These are phyloP conservation scores for Cystoderma amianthinum DNA, from an alignment of 768 basidiomycete genomes.

Conservation along the genomic window DNA sequence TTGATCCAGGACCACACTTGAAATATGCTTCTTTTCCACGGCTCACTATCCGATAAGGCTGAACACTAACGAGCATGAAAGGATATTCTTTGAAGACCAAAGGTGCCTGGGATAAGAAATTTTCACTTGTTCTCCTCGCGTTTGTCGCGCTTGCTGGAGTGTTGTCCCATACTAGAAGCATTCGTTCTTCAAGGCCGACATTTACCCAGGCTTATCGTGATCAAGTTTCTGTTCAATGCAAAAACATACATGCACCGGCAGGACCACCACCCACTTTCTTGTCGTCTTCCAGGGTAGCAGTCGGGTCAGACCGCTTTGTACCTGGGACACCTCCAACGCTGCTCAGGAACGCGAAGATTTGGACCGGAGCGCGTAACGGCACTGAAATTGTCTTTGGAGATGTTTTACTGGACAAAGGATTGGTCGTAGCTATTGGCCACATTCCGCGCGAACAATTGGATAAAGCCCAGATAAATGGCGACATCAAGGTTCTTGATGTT, in stretches of 20 bases:
- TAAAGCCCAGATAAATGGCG: conserved; percentile 5
- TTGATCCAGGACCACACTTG: too few relatives aligned
- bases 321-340: conserved; percentile 45
- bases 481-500: conserved; percentile 40
- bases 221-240: conserved; percentile 7
- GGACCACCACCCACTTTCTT: conserved; percentile 16
- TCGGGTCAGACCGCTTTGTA: conserved; percentile 47
- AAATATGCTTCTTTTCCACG: too few relatives aligned
- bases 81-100: too few relatives aligned
- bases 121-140: not conserved
- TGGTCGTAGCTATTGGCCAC: conserved; percentile 51
- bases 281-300: conserved; percentile 8
- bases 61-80: too few relatives aligned
- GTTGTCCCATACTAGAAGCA: not conserved
- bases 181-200: not conserved
- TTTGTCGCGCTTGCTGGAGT: not conserved
- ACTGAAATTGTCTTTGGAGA: conserved; percentile 51
- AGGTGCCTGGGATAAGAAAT: too few relatives aligned
- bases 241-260: conserved; percentile 12
- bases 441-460: conserved; percentile 16
- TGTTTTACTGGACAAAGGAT: conserved; percentile 54
- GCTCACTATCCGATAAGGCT: too few relatives aligned
- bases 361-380: conserved; percentile 65
- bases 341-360: conserved; percentile 67
- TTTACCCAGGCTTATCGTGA: not conserved